These are phyloP conservation scores for Lachnum nothofagi DNA, from an alignment of 2,329 filamentous ascomycete genomes.

Conservation along the genomic window DNA sequence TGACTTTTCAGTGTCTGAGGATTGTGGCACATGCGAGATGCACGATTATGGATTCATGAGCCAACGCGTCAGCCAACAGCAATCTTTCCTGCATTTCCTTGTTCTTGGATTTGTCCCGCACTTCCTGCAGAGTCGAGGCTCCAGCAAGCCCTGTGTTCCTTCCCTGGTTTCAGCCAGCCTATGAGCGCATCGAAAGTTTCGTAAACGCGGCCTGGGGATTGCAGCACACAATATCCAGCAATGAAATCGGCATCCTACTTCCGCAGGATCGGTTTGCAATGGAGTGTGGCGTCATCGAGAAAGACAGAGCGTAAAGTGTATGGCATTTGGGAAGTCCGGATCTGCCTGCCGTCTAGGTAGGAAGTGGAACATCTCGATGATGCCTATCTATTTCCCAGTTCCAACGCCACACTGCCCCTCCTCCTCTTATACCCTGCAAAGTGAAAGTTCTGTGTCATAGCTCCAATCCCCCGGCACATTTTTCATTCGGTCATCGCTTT, in stretches of 20 bases:
- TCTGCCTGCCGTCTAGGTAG: neutral
- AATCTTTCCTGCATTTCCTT: neutral
- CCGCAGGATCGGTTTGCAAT: no score
- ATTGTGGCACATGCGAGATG: neutral
- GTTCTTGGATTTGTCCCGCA: neutral
- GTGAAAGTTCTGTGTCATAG: conserved; percentile 9
- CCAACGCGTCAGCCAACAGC: conserved; percentile 2
- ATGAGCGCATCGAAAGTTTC: neutral
- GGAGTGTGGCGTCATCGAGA: neutral
- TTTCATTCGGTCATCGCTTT: conserved; percentile 7
- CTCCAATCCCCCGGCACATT: conserved; percentile 1
- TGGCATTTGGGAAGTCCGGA: neutral
- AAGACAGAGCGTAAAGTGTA: no score
- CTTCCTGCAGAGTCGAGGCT: neutral
- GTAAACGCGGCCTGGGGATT: neutral
- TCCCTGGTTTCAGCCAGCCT: neutral
- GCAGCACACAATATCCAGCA: neutral
- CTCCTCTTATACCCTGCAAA: conserved; percentile 1
- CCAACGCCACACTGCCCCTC: conserved; percentile 7
- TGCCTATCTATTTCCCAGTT: conserved; percentile 1
- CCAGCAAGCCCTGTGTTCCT: neutral
- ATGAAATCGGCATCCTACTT: neutral
- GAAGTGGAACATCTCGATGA: neutral
- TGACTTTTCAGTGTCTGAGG: neutral
- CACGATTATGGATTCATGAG: neutral